These are phyloP conservation scores for Acanthamoeba castellanii DNA, from an alignment of 208 protist species.

Conservation along the genomic window DNA sequence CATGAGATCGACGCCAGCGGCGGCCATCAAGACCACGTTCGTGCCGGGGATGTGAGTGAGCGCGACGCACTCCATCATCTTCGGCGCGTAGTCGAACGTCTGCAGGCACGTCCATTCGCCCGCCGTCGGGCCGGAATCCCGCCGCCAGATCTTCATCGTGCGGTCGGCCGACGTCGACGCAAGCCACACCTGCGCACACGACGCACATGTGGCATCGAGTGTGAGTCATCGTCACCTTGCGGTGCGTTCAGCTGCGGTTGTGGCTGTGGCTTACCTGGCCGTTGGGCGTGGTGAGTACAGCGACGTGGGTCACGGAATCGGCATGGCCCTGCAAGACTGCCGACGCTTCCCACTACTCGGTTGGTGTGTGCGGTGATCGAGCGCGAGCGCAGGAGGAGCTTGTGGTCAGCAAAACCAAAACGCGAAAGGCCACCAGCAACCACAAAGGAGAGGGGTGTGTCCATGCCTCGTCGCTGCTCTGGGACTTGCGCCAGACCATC, in stretches of 20 bases:
- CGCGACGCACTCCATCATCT: conserved; percentile 75
- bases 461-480: neutral
- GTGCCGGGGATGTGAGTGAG: conserved; percentile 50
- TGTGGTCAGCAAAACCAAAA: neutral
- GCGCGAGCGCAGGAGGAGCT: neutral
- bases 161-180: conserved; percentile 63
- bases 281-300: conserved; percentile 27
- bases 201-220: neutral
- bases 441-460: neutral
- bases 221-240: too few relatives aligned
- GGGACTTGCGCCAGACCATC: conserved; percentile 58
- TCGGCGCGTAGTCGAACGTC: conserved; percentile 46
- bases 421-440: too few relatives aligned
- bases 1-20: conserved; percentile 34
- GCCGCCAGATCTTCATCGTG: conserved; percentile 68
- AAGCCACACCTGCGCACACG: conserved; percentile 5
- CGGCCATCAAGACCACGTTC: conserved; percentile 60
- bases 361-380: neutral
- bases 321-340: conserved; percentile 53
- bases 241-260: neutral
- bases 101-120: conserved; percentile 54
- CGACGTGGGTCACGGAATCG: conserved; percentile 43
- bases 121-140: neutral
- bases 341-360: conserved; percentile 20
- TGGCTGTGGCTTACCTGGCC: neutral